A percentile compares a stretch with the other conserved stretches of the same genome.
phyloP scores from a whole-genome alignment of 2,329 filamentous ascomycete species.

The Colletotrichum sp. region DNA sequence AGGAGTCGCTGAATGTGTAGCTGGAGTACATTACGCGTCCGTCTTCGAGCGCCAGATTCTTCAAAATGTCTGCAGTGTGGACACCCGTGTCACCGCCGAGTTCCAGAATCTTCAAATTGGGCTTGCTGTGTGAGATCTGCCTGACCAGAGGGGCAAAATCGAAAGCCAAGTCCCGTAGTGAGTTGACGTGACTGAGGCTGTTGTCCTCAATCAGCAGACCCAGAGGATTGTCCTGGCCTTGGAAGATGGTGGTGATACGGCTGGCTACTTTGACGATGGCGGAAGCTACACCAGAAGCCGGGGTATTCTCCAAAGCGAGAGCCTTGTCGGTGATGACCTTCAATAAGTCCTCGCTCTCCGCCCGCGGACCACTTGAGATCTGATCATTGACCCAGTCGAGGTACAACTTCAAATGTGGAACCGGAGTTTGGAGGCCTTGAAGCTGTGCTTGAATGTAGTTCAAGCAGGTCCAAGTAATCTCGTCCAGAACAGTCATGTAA shows the following conservation, averaged over 20 bases:
- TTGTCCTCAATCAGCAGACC: slow-evolving; percentile 34
- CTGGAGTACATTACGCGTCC: not conserved
- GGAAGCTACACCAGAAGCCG: not conserved
- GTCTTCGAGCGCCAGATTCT: not conserved
- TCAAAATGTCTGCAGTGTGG: not conserved
- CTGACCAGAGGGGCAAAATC: not conserved
- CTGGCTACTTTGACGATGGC: not conserved
- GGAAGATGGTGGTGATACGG: slow-evolving; percentile 27
- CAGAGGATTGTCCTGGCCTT: slow-evolving; percentile 28
- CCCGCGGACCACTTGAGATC: not conserved
- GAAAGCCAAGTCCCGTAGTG: not conserved
- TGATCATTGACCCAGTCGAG: slow-evolving; percentile 28
- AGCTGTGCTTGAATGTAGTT: slow-evolving; percentile 24
- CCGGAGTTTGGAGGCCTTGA: slow-evolving; percentile 20
- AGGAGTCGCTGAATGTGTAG: not conserved
- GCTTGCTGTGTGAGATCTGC: slow-evolving; percentile 26
- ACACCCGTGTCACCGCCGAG: not conserved
- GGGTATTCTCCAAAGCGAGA: not conserved
- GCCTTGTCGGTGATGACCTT: not conserved
- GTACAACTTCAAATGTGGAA: slow-evolving; percentile 31
- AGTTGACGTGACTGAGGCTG: slow-evolving; percentile 22
- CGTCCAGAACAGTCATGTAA: slow-evolving; percentile 28
- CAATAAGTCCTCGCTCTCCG: not conserved
- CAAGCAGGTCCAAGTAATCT: slow-evolving; percentile 33
- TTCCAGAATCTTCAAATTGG: slow-evolving; percentile 3